phyloP scores from a whole-genome alignment of 257 asterid species.

The Jacaranda copaia region DNA sequence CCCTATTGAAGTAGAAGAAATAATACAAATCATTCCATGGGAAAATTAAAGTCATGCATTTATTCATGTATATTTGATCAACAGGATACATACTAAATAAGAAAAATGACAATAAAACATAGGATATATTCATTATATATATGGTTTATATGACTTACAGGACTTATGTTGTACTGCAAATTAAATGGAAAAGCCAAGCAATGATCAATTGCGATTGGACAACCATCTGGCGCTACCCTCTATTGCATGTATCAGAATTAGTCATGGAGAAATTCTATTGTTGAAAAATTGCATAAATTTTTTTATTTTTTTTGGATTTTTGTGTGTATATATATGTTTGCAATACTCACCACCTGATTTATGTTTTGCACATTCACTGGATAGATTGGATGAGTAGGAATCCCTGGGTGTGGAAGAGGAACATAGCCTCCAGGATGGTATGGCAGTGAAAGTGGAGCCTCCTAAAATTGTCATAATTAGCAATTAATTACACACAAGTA shows the following conservation, averaged over 20 bases:
- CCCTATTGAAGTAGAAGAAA: conserved; percentile 15
- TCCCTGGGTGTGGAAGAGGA: background rate
- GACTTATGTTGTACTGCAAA: conserved; percentile 12
- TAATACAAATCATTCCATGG: background rate
- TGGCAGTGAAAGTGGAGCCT: background rate
- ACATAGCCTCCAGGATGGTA: background rate
- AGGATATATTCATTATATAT: background rate
- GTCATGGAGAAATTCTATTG: too few species aligned
- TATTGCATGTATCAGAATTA: background rate
- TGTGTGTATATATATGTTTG: background rate
- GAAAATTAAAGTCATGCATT: background rate
- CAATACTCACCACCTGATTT: background rate
- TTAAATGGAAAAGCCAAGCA: conserved; percentile 29
- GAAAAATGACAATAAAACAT: too few species aligned
- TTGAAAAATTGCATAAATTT: background rate
- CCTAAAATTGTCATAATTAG: background rate
- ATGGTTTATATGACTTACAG: conserved; percentile 29
- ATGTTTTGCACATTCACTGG: background rate
- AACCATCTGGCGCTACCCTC: conserved; percentile 12
- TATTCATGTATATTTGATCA: background rate
- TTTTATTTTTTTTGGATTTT: too few species aligned
- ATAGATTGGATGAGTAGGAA: background rate
- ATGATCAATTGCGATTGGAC: conserved; percentile 4
- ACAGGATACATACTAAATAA: too few species aligned
- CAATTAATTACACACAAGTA: background rate